phyloP scores from a whole-genome alignment of 495 filamentous ascomycete genomes.

The Tuber brumale region DNA sequence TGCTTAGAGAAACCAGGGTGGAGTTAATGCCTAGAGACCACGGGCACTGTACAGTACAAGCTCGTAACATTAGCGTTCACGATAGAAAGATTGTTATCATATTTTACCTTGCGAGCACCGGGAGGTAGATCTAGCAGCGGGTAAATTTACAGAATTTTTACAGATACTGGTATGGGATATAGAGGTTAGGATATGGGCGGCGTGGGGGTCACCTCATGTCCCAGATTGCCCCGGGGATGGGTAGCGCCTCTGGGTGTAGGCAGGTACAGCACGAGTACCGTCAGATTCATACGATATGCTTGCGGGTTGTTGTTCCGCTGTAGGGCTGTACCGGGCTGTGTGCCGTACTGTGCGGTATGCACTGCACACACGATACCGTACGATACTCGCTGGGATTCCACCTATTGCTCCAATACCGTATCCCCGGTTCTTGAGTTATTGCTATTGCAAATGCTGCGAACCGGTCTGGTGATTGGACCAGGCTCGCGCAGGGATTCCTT shows the following conservation, averaged over 20 bases:
- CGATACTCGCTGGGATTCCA: not conserved
- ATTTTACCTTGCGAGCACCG: not conserved
- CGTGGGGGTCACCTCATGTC: not conserved
- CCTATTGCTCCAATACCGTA: not conserved
- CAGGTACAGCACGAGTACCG: not conserved
- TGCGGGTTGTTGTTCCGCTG: not conserved
- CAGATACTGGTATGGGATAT: not conserved
- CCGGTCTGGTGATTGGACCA: not conserved
- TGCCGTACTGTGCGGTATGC: not conserved
- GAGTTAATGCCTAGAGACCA: not conserved
- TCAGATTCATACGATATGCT: not conserved
- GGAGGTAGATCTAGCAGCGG: not conserved
- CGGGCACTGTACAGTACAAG: not conserved
- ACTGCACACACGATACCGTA: not conserved
- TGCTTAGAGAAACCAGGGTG: not conserved
- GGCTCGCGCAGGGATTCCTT: not conserved
- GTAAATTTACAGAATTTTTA: not conserved
- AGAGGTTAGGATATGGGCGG: not conserved
- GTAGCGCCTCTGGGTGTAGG: not conserved
- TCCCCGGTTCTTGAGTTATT: not conserved
- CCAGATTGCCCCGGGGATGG: not conserved
- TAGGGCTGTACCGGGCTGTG: not conserved
- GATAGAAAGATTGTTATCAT: not conserved
- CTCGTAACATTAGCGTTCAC: not conserved
- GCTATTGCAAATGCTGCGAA: not conserved